Evolutionary conservation across 495 filamentous ascomycete genomes (phyloP), one percentile per base, ranked within the genome.

Genomic region (Bombardia bombarda): DNA sequence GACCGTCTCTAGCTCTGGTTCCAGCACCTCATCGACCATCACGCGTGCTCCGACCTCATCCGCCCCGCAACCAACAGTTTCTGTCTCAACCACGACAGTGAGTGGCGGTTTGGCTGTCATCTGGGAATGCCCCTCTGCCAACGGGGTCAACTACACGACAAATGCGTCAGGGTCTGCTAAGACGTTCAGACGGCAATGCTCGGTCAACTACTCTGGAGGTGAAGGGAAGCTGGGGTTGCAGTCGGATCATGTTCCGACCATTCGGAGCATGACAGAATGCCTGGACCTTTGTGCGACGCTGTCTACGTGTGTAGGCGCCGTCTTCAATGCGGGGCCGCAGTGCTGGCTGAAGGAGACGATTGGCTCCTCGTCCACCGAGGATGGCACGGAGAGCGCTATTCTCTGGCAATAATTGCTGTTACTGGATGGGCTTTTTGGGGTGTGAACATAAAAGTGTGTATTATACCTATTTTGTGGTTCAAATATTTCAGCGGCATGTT

Each of bases 281-380:
- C 21, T 57, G 6, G 45, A 53, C 18, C 17, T 17, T 35, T 57
- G 51, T 26, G 55, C 55, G 6, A 16, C 25, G 4, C 9, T 40
- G n/a, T 7, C 25, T 2, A 16, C 13, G 4, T 57, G 55, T 22
- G 48, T 51, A 2, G 55, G 35, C 10, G 55, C 46, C 10, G 43
- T 51, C 19, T 57, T 40, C 16, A 43, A 22, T 16, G 20, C 28
- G 13, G 20, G 4, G 26, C 40, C 32, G 14, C 14, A 45, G 33
- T 57, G 55, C 32, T 54, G 51, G 51, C 35, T 57, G 32, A 57
- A 57, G 43, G 1, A 10, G 14, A 7, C 14, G 2, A 33, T 33
- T 13, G 32, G 32, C 2, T 2, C 16, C 32, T 14, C 7, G 7
- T 14, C 32, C 12, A 7, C 13, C 2, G 3, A 13, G n/a, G 32